These are phyloP conservation scores for Globisporangium lucens DNA, from an alignment of 352 stramenopile species.

Conservation along the genomic window DNA sequence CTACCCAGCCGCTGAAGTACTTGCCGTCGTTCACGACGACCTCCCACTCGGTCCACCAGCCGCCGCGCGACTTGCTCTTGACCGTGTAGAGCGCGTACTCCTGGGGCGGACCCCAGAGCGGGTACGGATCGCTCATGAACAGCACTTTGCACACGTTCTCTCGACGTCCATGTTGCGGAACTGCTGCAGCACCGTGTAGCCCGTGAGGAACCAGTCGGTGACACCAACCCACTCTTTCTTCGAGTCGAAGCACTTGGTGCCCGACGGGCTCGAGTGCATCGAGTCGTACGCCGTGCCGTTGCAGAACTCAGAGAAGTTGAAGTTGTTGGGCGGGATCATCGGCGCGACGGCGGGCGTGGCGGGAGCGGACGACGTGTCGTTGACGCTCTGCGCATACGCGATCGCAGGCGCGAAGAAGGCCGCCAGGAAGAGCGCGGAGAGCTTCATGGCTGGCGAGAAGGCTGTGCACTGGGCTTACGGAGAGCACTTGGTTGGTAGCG, in stretches of 20 bases:
- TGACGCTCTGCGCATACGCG: neutral
- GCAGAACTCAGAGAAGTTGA: constrained; percentile 4
- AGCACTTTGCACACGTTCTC: constrained; percentile 1
- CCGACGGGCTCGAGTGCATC: constrained; percentile 1
- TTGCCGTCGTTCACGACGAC: constrained; percentile 1
- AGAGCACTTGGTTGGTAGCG: neutral
- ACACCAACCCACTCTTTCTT: constrained; percentile 1
- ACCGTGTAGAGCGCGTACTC: neutral
- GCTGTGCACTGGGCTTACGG: no score
- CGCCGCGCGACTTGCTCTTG: constrained; percentile 7
- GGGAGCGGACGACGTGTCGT: neutral
- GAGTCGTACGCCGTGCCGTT: constrained; percentile 6
- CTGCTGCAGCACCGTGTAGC: neutral
- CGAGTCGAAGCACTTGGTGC: constrained; percentile 5
- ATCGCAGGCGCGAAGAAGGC: neutral
- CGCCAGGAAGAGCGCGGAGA: neutral
- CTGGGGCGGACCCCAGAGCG: neutral
- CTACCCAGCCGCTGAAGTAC: neutral
- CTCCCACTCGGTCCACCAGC: neutral
- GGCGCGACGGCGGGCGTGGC: neutral
- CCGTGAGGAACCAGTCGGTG: constrained; percentile 10
- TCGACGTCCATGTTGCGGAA: constrained; percentile 2
- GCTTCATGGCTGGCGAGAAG: neutral
- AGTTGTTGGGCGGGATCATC: neutral
- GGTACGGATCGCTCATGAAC: constrained; percentile 2